Evolutionary conservation across 495 filamentous ascomycete genomes (phyloP).

Genomic region (Trichoderma gamsii): DNA sequence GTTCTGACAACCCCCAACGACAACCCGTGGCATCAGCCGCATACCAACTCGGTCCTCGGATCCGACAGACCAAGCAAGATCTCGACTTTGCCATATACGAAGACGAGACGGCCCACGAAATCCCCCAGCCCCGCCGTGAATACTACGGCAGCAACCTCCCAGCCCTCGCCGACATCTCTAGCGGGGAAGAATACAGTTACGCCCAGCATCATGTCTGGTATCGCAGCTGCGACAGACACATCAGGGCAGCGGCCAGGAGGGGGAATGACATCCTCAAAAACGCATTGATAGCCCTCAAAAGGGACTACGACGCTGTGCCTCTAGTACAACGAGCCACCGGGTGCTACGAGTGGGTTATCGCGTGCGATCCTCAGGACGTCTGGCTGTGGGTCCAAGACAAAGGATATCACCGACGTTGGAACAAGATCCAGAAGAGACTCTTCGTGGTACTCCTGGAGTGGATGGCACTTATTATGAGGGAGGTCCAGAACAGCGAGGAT

Average conservation of each 20-base stretch:
- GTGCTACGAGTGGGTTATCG: background rate
- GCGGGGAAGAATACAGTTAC: background rate
- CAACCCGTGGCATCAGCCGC: background rate
- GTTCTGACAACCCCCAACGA: background rate
- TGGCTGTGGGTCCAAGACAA: slow-evolving; percentile 11
- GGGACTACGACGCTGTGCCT: background rate
- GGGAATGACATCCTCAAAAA: background rate
- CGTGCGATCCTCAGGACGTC: background rate
- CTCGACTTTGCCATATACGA: background rate
- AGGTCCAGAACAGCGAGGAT: background rate
- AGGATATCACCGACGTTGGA: background rate
- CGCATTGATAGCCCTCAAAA: background rate
- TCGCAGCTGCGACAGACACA: background rate
- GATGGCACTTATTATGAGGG: background rate
- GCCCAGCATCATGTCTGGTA: background rate
- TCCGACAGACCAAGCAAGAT: background rate
- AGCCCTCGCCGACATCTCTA: background rate
- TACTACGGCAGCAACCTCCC: slow-evolving; percentile 11
- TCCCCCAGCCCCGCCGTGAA: background rate
- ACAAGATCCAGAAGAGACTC: background rate
- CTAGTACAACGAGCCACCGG: background rate
- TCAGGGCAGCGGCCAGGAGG: background rate
- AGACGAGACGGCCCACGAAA: background rate
- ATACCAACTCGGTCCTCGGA: background rate
- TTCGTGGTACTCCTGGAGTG: background rate